phyloP scores from a whole-genome alignment of 495 filamentous ascomycete species.

The Jackrogersella minutella region DNA sequence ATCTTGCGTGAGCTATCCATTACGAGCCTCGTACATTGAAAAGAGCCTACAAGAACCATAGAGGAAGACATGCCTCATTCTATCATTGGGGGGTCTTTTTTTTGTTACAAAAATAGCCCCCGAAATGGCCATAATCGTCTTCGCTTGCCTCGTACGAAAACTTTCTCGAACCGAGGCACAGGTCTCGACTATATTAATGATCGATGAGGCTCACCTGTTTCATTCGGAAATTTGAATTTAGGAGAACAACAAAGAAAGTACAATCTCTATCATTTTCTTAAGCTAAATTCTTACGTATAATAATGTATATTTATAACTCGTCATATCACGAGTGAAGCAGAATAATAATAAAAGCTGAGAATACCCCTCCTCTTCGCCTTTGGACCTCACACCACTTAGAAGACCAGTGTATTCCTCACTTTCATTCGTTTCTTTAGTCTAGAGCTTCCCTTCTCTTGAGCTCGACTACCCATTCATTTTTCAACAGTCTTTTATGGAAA shows the following conservation, averaged over 20 bases:
- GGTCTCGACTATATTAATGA: conserved; percentile 23
- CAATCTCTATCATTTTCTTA: not conserved
- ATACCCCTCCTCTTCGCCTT: not conserved
- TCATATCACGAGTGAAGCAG: not conserved
- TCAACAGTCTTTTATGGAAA: conserved; percentile 5
- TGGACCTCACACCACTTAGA: not conserved
- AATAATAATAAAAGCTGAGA: conserved; percentile 13
- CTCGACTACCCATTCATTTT: conserved; percentile 28
- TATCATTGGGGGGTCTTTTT: not conserved
- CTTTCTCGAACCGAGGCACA: conserved; percentile 10
- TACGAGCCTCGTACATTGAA: not conserved
- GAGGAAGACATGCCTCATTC: not conserved
- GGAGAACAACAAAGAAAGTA: not conserved
- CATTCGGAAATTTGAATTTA: not conserved
- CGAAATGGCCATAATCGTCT: not conserved
- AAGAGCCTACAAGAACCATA: not conserved
- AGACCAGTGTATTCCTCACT: conserved; percentile 4
- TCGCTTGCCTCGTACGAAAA: not conserved
- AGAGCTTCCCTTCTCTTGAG: conserved; percentile 21
- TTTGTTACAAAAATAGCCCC: not conserved
- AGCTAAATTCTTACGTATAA: not conserved
- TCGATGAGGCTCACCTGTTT: conserved; percentile 2
- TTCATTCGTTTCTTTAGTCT: conserved; percentile 22
- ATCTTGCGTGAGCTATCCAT: not conserved
- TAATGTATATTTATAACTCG: not conserved